These are phyloP conservation scores for Suillus hirtellus DNA, from an alignment of 768 basidiomycete genomes.

Conservation along the genomic window DNA sequence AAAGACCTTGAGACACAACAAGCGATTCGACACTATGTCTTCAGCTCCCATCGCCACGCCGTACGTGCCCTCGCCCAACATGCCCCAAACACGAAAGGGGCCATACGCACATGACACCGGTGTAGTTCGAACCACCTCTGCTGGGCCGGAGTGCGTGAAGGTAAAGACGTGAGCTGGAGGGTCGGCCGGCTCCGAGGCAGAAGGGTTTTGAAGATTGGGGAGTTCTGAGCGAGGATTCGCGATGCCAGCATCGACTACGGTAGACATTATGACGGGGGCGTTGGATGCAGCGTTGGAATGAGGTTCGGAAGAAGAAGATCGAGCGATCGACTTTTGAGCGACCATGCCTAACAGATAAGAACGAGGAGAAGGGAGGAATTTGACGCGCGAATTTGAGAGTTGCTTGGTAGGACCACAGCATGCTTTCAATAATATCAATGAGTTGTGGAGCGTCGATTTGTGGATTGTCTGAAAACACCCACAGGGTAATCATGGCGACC, in stretches of 20 bases:
- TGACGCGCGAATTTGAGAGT: background rate
- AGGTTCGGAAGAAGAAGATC: background rate
- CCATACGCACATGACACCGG: conserved; percentile 12
- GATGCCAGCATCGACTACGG: no score
- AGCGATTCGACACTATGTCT: conserved; percentile 27
- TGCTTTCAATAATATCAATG: background rate
- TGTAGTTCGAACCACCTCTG: background rate
- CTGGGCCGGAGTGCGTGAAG: background rate
- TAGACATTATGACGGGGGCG: background rate
- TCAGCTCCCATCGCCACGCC: conserved; percentile 25
- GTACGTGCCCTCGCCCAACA: conserved; percentile 24
- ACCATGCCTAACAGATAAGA: conserved; percentile 8
- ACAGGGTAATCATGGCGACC: background rate
- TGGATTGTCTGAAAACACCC: background rate
- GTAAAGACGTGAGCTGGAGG: background rate
- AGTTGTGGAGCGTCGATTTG: conserved; percentile 13
- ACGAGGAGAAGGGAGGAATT: background rate
- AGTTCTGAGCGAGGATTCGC: background rate
- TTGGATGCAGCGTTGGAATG: background rate
- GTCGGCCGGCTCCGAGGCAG: background rate
- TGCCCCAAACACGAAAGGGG: conserved; percentile 24
- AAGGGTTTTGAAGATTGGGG: background rate
- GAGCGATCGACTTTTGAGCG: conserved; percentile 10
- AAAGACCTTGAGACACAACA: conserved; percentile 43
- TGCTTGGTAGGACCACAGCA: background rate